Evolutionary conservation across 140 eudicot species (phyloP).

Genomic region (Senecio squalidus): DNA sequence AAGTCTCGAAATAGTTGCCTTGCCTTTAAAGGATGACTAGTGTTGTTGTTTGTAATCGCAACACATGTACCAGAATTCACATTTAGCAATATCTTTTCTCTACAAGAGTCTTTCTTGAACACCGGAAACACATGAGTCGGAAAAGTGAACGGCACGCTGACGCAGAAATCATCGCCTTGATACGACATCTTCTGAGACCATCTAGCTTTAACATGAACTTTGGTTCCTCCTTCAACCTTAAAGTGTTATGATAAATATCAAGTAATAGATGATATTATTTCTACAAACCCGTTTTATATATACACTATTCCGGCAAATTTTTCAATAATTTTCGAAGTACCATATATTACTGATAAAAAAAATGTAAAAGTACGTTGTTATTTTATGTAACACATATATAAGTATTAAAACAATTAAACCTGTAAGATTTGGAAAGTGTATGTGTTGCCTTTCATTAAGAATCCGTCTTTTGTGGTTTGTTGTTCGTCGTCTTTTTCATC

Average conservation of each 20-base stretch:
- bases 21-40: conserved; percentile 86
- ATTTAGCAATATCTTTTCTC: conserved; percentile 65
- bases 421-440: conserved; percentile 57
- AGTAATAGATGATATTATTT: background rate
- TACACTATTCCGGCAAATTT: too few species aligned
- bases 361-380: too few species aligned
- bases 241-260: background rate
- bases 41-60: conserved; percentile 42
- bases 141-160: conserved; percentile 63
- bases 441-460: conserved; percentile 55
- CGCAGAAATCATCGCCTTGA: conserved; percentile 53
- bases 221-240: conserved; percentile 87
- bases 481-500: conserved; percentile 31
- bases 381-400: too few species aligned
- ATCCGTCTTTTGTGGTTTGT: conserved; percentile 50
- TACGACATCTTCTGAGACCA: conserved; percentile 78
- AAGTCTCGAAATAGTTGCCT: background rate
- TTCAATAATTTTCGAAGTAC: too few species aligned
- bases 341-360: too few species aligned
- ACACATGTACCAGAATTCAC: conserved; percentile 52
- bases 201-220: conserved; percentile 41
- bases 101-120: conserved; percentile 46
- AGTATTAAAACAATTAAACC: conserved; percentile 24
- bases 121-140: conserved; percentile 73
- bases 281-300: too few species aligned